phyloP scores from a whole-genome alignment of 179 eudicot genomes.

The Nepenthes alata region DNA sequence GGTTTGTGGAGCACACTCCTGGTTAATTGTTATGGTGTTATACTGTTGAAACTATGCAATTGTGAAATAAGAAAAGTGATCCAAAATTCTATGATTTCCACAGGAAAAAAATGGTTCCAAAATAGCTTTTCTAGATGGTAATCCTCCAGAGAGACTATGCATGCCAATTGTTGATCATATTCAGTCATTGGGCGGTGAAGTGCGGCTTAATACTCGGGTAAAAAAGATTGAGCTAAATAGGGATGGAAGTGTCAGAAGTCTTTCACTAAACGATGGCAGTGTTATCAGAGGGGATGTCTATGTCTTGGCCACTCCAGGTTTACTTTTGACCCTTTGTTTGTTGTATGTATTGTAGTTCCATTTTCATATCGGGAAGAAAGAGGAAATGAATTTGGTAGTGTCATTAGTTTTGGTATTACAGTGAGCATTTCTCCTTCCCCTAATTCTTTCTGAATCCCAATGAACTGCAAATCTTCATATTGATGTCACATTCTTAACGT shows the following conservation, averaged over 20 bases:
- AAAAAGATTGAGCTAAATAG: conserved; percentile 64
- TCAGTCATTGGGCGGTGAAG: conserved; percentile 82
- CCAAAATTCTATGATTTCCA: conserved; percentile 1
- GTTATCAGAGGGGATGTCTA: conserved; percentile 69
- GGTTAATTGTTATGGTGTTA: too few relatives aligned
- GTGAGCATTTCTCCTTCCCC: neutral
- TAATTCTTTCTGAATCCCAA: too few relatives aligned
- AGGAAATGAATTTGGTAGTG: too few relatives aligned
- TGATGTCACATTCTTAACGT: too few relatives aligned
- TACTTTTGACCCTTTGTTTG: conserved; percentile 1
- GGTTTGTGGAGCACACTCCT: conserved; percentile 19
- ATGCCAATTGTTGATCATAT: conserved; percentile 86
- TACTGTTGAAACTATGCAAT: too few relatives aligned
- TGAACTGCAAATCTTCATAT: too few relatives aligned
- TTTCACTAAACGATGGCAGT: conserved; percentile 57
- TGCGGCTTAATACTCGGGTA: conserved; percentile 64
- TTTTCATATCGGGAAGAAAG: too few relatives aligned
- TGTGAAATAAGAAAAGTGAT: neutral
- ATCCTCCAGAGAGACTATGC: conserved; percentile 97
- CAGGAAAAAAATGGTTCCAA: conserved; percentile 99
- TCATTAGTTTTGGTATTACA: neutral
- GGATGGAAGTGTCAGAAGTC: conserved; percentile 61
- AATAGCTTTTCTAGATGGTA: conserved; percentile 98
- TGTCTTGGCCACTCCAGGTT: conserved; percentile 86
- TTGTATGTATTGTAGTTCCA: neutral